These are phyloP conservation scores for Furcasterigmium furcatum DNA, from an alignment of 2,329 filamentous ascomycete species.

Conservation along the genomic window DNA sequence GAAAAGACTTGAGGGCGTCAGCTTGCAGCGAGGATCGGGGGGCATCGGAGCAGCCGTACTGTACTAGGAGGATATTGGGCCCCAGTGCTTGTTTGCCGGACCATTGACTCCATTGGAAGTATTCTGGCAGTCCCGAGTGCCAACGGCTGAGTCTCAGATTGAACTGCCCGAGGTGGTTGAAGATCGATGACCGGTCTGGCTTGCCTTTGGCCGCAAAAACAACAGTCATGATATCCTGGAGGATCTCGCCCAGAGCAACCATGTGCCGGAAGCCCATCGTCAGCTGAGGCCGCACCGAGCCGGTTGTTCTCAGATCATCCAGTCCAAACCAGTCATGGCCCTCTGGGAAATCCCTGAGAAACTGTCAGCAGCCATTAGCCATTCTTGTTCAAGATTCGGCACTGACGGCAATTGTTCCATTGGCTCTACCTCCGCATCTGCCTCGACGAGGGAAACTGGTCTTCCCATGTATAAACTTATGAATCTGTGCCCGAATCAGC, in stretches of 20 bases:
- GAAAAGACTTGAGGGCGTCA: neutral
- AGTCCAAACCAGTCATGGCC: neutral
- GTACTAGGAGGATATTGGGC: neutral
- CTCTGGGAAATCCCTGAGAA: neutral
- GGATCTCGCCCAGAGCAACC: neutral
- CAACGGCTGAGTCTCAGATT: neutral
- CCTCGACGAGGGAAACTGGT: conserved; percentile 9
- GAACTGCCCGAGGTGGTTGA: neutral
- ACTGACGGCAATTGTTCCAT: neutral
- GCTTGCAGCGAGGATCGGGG: neutral
- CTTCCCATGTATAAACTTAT: neutral
- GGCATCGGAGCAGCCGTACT: neutral
- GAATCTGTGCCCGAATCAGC: too few species aligned
- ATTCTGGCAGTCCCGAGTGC: neutral
- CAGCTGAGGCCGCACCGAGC: neutral
- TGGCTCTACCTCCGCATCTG: conserved; percentile 8
- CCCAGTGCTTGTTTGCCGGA: neutral
- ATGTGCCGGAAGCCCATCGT: neutral
- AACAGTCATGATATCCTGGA: neutral
- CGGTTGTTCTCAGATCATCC: neutral
- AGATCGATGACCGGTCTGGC: neutral
- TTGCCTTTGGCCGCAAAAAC: neutral
- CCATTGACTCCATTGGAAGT: neutral
- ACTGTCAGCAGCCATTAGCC: too few species aligned
- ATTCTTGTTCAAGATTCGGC: too few species aligned